Base-by-base conservation (phyloP, 2,329 filamentous ascomycete species). In the Hymenotorrendiella dingleyae region DNA sequence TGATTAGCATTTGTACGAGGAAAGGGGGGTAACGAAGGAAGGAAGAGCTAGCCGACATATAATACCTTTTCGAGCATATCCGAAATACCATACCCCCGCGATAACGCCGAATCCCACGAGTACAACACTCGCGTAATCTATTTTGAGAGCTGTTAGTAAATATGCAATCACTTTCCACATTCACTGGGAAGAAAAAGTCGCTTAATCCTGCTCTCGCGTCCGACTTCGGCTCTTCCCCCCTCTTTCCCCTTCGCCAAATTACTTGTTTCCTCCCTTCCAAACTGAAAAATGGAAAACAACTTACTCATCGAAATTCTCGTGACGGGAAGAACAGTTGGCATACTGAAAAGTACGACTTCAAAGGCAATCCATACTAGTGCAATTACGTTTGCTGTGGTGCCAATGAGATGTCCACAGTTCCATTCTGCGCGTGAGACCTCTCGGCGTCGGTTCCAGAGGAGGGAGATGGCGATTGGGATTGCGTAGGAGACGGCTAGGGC, bases 401-500 rank as follows among this genome's bases (percentile, higher is more conserved):
- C 42, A 3, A 45, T n/a, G 52, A 84, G 80, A 0, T 71, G 57
- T 24, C 80, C 68, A 8, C 65, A 64, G 35, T 74, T 69, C 0
- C 83, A 84, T 6, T 87, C 65, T 67, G 78, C 57, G 36, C 73
- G 65, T 4, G 70, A 62, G 1, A 69, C 48, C 62, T 65, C 37
- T 62, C 64, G 37, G 63, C 61, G 78, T 37, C 69, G 76, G 6
- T 83, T 73, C 6, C 80, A 76, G 2, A 84, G 58, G 30, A 84
- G 62, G 27, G 88, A 86, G 52, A 89, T 78, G 0, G 74, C 69
- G 35, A 86, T 76, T 0, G 85, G 86, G 28, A 90, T 85, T 5
- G 76, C 84, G 53, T 90, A 90, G 2, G 81, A 82, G 4, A 89
- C 65, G 6, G 82, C 78, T 0, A 90, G 70, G 1, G 83, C 76